Evolutionary conservation across 495 filamentous ascomycete species (phyloP).

Genomic region (Apodospora peruviana): DNA sequence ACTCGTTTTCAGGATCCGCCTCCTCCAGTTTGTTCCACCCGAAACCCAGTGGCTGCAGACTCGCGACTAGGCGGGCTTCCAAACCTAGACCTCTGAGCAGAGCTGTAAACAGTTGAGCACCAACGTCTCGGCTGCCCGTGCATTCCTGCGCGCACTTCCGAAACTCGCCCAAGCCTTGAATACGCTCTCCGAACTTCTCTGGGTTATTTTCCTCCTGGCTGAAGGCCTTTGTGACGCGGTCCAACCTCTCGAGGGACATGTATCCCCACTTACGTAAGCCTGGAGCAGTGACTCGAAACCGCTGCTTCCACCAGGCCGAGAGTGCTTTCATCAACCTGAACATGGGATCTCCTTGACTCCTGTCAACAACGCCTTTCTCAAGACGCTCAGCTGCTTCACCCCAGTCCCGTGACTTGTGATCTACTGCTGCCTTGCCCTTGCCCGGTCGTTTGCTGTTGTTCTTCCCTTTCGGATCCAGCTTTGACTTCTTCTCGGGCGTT

Average conservation of each 20-base stretch:
- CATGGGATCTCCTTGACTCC: conserved; percentile 78
- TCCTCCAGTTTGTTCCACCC: conserved; percentile 86
- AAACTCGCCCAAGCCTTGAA: conserved; percentile 60
- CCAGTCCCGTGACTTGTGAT: conserved; percentile 60
- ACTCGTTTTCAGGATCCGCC: conserved; percentile 40
- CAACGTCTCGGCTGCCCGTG: conserved; percentile 80
- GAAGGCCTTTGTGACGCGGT: conserved; percentile 60
- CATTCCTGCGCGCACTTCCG: conserved; percentile 61
- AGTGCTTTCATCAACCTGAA: conserved; percentile 71
- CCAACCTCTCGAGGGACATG: conserved; percentile 60
- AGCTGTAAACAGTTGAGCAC: conserved; percentile 85
- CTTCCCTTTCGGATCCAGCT: too few species aligned
- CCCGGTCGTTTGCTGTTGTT: conserved; percentile 28
- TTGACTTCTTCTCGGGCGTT: conserved; percentile 9
- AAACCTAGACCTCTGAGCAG: conserved; percentile 77
- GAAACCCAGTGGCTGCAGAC: conserved; percentile 82
- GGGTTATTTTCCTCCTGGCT: conserved; percentile 56
- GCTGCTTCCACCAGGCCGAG: conserved; percentile 78
- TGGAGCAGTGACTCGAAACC: conserved; percentile 71
- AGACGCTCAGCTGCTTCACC: conserved; percentile 59
- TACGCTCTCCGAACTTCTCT: conserved; percentile 66
- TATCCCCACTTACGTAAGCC: conserved; percentile 88
- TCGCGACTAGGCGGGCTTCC: conserved; percentile 75
- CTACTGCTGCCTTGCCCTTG: conserved; percentile 16
- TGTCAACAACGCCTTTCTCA: conserved; percentile 60